These are phyloP conservation scores for Lipomyces kockii DNA, from an alignment of 805 yeast genomes.

Conservation along the genomic window DNA sequence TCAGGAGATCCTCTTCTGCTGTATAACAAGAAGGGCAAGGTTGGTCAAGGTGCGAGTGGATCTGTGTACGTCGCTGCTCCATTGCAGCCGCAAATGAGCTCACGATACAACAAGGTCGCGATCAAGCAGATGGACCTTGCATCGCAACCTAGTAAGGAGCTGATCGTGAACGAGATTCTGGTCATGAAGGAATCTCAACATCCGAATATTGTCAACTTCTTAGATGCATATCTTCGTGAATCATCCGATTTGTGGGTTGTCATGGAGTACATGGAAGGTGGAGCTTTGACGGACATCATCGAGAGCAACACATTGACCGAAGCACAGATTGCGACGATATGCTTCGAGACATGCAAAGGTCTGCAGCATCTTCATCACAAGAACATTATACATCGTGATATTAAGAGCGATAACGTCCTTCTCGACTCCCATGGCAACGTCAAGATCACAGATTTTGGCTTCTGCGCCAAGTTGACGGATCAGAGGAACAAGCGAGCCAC, in stretches of 20 bases:
- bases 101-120: constrained; percentile 64
- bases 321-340: constrained; percentile 88
- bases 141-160: constrained; percentile 90
- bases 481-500: constrained; percentile 75
- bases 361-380: constrained; percentile 88
- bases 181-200: constrained; percentile 97
- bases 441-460: constrained; percentile 92
- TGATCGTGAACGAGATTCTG: constrained; percentile 91
- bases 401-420: constrained; percentile 92
- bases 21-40: constrained; percentile 59
- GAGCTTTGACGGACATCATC: constrained; percentile 92
- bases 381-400: constrained; percentile 94
- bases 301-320: constrained; percentile 84
- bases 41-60: constrained; percentile 98
- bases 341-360: constrained; percentile 88
- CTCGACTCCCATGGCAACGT: constrained; percentile 82
- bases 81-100: constrained; percentile 18
- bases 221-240: constrained; percentile 86
- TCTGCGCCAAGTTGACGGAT: constrained; percentile 80
- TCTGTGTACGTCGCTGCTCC: constrained; percentile 65
- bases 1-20: constrained; percentile 79
- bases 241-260: constrained; percentile 93
- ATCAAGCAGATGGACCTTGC: constrained; percentile 94
- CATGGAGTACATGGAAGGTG: constrained; percentile 99
- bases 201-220: constrained; percentile 89